phyloP scores from a whole-genome alignment of 202 grass and related monocot genomes.

The Thinopyrum obtusiflorum region DNA sequence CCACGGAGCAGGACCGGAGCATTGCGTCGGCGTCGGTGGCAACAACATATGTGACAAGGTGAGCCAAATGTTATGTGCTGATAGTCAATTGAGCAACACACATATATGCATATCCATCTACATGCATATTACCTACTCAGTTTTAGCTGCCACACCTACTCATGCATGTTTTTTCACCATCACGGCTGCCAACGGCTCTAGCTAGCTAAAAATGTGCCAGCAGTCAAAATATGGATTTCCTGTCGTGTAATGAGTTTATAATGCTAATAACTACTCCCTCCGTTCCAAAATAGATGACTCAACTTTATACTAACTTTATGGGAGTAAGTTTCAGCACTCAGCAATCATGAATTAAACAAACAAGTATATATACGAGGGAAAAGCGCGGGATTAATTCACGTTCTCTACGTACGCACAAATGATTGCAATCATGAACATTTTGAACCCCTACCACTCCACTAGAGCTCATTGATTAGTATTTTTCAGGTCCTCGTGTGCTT shows the following conservation, averaged over 20 bases:
- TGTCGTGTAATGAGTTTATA: background rate
- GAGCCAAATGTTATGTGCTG: background rate
- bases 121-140: background rate
- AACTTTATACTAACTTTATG: no score
- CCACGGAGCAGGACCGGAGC: slow-evolving; percentile 53
- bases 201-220: background rate
- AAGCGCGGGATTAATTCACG: background rate
- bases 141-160: background rate
- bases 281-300: no score
- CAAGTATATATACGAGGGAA: background rate
- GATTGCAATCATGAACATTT: slow-evolving; percentile 42
- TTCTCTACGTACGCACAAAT: slow-evolving; percentile 23
- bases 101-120: background rate
- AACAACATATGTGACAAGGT: slow-evolving; percentile 29
- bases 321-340: background rate
- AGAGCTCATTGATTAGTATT: background rate
- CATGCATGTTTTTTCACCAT: background rate
- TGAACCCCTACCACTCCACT: slow-evolving; percentile 23
- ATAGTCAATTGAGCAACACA: background rate
- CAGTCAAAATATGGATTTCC: background rate
- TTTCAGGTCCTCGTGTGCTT: slow-evolving; percentile 24
- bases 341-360: background rate
- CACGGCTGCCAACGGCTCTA: background rate
- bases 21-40: background rate
- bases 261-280: no score